Base-by-base conservation (phyloP, 2,329 filamentous ascomycete species). In the Fusarium tuaranense region DNA sequence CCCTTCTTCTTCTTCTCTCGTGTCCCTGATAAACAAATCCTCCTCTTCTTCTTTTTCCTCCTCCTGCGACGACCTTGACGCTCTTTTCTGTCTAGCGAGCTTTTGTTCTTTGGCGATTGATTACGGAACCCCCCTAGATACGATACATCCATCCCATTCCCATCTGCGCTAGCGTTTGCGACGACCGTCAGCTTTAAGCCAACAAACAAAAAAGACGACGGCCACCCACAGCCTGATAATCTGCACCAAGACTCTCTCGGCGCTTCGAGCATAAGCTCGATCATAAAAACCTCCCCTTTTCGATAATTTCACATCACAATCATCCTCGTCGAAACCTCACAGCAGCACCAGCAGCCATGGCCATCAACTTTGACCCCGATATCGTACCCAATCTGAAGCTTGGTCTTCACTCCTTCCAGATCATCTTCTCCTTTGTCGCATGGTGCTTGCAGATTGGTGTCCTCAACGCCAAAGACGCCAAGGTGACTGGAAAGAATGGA, bases 381-480 rank as follows among this genome's bases (percentile, higher is more conserved):
- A 83, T 85, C 74, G 83, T 91, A 48, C 89, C 89, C 64, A 82
- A 82, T 70, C 81, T 87, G 81, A 92, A 92, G 83, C 82, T 92
- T 68, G 86, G 84, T 64, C 80, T 91, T 48, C 91, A 92, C 82
- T 82, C 85, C 62, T 80, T 84, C 67, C 91, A 92, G 83, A 85
- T 88, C 68, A 73, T 89, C 57, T 76, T 91, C 27, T 87, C 84
- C 55, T 84, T 92, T 57, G 84, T 91, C 27, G 83, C 87, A 76
- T 92, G 90, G 86, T 84, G 87, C 68, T 83, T 92, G 69, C 88
- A 89, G 75, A 91, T 92, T 76, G 85, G 88, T 27, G 86, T 92
- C 55, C 91, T 92, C 78, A 85, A 84, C 46, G 83, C 84, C 64
- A 80, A 86, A 12, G 80, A 84, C 16, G 83, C 89, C 7, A 80